Conservation (phyloP, 768 basidiomycete genomes). For the Boletus fagicola region DNA sequence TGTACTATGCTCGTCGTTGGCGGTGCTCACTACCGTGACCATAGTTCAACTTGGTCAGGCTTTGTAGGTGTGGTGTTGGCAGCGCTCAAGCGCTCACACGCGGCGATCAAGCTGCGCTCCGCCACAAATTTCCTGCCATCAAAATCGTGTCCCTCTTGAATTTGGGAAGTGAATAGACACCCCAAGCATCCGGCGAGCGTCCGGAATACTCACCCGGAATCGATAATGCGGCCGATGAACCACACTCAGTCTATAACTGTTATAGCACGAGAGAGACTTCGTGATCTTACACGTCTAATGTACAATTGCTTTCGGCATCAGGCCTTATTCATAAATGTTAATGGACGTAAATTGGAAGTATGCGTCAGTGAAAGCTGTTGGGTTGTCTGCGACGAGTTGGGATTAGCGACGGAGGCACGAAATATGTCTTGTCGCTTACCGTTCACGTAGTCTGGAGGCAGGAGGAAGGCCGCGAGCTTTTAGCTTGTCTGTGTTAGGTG, state of each 20-base stretch:
- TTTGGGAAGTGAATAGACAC: neutral
- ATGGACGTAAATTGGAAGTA: constrained; percentile 43
- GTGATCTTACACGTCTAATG: neutral
- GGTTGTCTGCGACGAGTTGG: constrained; percentile 28
- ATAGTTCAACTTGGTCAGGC: no score
- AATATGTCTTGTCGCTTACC: constrained; percentile 9
- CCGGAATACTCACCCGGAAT: neutral
- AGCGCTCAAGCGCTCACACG: no score
- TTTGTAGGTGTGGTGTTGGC: no score
- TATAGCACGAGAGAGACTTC: neutral
- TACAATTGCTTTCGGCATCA: neutral
- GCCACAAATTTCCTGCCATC: neutral
- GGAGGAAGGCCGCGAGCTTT: neutral
- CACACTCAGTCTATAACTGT: neutral
- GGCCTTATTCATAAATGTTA: constrained; percentile 31
- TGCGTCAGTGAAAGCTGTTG: constrained; percentile 40
- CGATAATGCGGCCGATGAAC: neutral
- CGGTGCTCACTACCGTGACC: no score
- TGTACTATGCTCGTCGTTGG: no score
- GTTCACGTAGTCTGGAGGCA: constrained; percentile 27
- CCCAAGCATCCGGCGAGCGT: no score
- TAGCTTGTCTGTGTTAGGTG: neutral
- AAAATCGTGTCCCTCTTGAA: neutral
- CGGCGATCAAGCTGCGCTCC: neutral
- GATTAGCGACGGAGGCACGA: neutral